Conservation (phyloP, 441 rosid genomes). For the Heliophila coronopifolia region DNA sequence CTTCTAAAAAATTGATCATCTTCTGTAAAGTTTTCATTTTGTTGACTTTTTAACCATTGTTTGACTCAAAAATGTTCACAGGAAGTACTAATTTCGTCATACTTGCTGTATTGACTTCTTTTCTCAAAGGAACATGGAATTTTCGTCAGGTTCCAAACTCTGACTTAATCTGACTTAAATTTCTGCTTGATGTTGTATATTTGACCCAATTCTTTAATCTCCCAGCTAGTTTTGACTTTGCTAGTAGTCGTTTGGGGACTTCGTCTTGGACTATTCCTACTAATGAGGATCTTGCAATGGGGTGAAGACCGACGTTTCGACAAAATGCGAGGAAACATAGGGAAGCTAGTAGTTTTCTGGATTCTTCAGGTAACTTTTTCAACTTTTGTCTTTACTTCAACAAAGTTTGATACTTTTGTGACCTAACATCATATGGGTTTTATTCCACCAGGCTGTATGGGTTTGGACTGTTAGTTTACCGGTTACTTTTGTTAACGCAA, state of each 20-base stretch:
- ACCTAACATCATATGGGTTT: background rate
- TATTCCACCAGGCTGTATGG: conserved; percentile 70
- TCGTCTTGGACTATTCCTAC: conserved; percentile 72
- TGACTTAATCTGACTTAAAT: no score
- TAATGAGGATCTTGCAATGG: conserved; percentile 90
- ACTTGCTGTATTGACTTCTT: conserved; percentile 66
- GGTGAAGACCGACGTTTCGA: conserved; percentile 89
- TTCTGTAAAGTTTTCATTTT: background rate
- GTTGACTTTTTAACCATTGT: conserved; percentile 2
- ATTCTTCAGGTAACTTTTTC: conserved; percentile 76
- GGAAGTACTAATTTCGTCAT: conserved; percentile 84
- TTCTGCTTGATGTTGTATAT: no score
- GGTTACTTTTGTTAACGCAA: conserved; percentile 77
- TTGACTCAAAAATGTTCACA: conserved; percentile 21
- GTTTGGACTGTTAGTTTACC: conserved; percentile 94
- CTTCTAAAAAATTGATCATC: no score
- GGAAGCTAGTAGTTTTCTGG: conserved; percentile 73
- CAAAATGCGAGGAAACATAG: conserved; percentile 69
- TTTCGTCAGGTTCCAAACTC: conserved; percentile 98
- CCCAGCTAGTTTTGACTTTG: conserved; percentile 60
- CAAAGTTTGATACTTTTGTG: conserved; percentile 7
- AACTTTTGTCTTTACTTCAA: no score
- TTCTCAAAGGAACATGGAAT: conserved; percentile 71
- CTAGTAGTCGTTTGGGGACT: conserved; percentile 79
- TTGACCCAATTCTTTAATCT: background rate